These are phyloP conservation scores for Tulasnella sp. DNA, from an alignment of 768 basidiomycete species.

Conservation along the genomic window DNA sequence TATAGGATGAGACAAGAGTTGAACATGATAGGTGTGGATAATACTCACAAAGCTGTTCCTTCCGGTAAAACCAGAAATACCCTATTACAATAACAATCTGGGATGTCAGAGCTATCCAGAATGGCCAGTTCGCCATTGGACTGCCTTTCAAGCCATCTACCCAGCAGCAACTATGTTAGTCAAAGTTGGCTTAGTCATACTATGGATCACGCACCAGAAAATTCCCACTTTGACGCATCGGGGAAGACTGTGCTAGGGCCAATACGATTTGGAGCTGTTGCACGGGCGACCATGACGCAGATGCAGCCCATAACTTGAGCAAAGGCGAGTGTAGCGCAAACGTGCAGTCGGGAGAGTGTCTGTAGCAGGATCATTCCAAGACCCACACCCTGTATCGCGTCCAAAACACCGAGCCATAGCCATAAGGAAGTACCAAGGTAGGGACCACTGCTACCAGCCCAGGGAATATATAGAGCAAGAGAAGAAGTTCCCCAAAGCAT, in stretches of 20 bases:
- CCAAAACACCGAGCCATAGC: constrained; percentile 92
- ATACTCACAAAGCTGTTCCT: constrained; percentile 58
- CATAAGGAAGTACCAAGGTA: constrained; percentile 83
- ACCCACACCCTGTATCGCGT: constrained; percentile 89
- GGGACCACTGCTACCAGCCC: constrained; percentile 75
- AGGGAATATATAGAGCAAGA: constrained; percentile 82
- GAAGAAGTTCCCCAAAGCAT: constrained; percentile 96
- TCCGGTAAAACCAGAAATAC: constrained; percentile 96
- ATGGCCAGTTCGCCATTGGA: constrained; percentile 69
- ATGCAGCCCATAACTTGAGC: constrained; percentile 81
- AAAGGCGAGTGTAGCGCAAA: constrained; percentile 84
- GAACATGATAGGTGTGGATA: too few species aligned
- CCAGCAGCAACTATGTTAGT: not conserved
- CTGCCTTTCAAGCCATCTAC: constrained; percentile 36
- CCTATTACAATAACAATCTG: constrained; percentile 78
- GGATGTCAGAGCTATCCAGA: constrained; percentile 68
- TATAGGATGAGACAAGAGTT: too few species aligned
- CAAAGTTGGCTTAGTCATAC: constrained; percentile 16
- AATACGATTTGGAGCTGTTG: constrained; percentile 77
- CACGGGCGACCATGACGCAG: constrained; percentile 87
- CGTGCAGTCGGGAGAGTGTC: constrained; percentile 85
- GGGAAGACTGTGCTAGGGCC: constrained; percentile 88
- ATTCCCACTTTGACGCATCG: constrained; percentile 83
- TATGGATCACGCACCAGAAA: constrained; percentile 38
- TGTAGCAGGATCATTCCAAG: constrained; percentile 83